phyloP scores from a whole-genome alignment of 169 alveolate species.

The Plasmodium vivax region DNA sequence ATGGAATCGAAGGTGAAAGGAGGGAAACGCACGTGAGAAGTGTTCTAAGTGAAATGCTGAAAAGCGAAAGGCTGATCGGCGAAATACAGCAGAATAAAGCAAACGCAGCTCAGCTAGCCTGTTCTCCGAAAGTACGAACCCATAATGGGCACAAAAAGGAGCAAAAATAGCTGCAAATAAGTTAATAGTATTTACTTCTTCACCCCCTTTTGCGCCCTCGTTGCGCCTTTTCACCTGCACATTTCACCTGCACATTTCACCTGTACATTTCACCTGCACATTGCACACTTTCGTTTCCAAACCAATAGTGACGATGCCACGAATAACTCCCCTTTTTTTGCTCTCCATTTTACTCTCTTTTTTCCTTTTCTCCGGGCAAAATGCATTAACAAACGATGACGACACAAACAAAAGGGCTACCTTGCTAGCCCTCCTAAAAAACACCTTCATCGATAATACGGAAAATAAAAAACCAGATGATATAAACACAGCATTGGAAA shows the following conservation, averaged over 20 bases:
- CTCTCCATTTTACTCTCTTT: constrained; percentile 15
- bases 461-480: constrained; percentile 20
- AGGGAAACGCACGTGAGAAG: not conserved
- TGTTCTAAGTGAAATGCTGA: constrained; percentile 2
- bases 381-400: constrained; percentile 21
- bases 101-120: not conserved
- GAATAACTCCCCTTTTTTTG: not conserved
- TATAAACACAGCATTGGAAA: constrained; percentile 17
- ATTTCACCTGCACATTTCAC: not conserved
- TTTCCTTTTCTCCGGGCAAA: constrained; percentile 3
- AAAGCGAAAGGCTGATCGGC: not conserved
- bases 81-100: not conserved
- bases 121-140: not conserved
- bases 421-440: constrained; percentile 38
- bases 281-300: not conserved
- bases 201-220: not conserved
- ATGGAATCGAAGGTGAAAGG: not conserved
- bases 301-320: not conserved
- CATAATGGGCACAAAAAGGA: not conserved
- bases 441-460: constrained; percentile 28
- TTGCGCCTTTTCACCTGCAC: not conserved
- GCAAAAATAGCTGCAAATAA: not conserved
- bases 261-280: not conserved
- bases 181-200: not conserved
- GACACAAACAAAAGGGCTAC: constrained; percentile 28